Base-by-base conservation (phyloP, 306 rosid species). In the Vigna reflexopilosa region DNA sequence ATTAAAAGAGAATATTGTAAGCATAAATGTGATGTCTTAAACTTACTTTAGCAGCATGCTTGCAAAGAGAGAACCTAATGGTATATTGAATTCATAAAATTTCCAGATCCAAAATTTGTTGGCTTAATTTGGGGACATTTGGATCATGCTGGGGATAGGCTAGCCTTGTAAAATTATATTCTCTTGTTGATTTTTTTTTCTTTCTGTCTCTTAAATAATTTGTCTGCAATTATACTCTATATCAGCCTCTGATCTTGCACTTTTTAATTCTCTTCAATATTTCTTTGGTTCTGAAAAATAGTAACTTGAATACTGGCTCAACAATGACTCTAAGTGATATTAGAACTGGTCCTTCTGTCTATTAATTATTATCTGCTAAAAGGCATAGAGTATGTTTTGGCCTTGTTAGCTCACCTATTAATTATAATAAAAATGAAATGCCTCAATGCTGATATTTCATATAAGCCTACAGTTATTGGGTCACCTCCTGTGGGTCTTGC, bases 11-110 rank as follows among this genome's bases (percentile, higher is more conserved):
- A 56, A 56, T 20, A 22, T 19, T 51, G 13, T 56, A 22, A 68
- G 56, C 61, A 52, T 40, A 67, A 36, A 52, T 58, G 9, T 16
- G 28, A 22, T 59, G 47, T 63, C 34, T 38, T 38, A 48, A 42
- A 42, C 75, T 55, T 50, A 38, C 30, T 22, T 62, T 66, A 77
- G 62, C 42, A 40, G 24, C 57, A 48, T 52, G 42, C 77, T 58
- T 67, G 66, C 67, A 56, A 48, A 70, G 40, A 40, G 73, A 57
- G 51, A 63, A 72, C 63, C 63, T 34, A 59, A 32, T 56, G 66
- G 55, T 44, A 22, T 77, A 66, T 22, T 55, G 14, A 20, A 52
- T 71, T 80, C 77, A 45, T 42, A 45, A 45, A 45, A 45, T 45
- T 44, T 44, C 50, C 50, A 2, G 14, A n/a, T 72, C 64, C 47